Evolutionary conservation across 306 rosid species (phyloP).

Genomic region (Casuarina glauca): DNA sequence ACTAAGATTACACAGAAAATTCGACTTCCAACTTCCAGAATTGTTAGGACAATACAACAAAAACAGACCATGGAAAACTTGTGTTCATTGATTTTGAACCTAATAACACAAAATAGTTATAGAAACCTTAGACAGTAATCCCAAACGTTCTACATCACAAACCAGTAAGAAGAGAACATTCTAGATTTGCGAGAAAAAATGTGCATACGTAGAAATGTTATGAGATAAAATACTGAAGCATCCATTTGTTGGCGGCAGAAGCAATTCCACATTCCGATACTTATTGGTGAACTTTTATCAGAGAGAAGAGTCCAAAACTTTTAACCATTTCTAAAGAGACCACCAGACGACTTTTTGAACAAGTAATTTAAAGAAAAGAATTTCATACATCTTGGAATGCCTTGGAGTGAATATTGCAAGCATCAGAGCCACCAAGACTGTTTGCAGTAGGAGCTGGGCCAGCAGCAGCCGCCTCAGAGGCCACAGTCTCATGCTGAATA

Average conservation of each 20-base stretch:
- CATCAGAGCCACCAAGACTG: conserved; percentile 53
- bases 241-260: not conserved
- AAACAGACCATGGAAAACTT: not conserved
- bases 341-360: not conserved
- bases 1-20: not conserved
- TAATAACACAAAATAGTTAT: not conserved
- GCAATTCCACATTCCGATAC: not conserved
- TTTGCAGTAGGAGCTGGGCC: conserved; percentile 56
- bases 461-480: conserved; percentile 51
- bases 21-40: not conserved
- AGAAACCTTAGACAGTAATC: not conserved
- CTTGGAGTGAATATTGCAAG: conserved; percentile 62
- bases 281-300: not conserved
- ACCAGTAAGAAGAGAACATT: not conserved
- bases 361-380: not conserved
- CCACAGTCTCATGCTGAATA: conserved; percentile 67
- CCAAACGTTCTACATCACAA: not conserved
- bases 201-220: not conserved
- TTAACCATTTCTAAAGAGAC: not conserved
- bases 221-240: not conserved
- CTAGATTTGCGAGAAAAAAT: not conserved
- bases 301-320: not conserved
- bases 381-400: conserved; percentile 82
- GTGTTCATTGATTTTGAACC: not conserved
- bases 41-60: not conserved